Percentiles rank a stretch among this genome's conserved stretches.
These are phyloP conservation scores for Claviceps monticola DNA, from an alignment of 2,329 filamentous ascomycete species.

Conservation along the genomic window DNA sequence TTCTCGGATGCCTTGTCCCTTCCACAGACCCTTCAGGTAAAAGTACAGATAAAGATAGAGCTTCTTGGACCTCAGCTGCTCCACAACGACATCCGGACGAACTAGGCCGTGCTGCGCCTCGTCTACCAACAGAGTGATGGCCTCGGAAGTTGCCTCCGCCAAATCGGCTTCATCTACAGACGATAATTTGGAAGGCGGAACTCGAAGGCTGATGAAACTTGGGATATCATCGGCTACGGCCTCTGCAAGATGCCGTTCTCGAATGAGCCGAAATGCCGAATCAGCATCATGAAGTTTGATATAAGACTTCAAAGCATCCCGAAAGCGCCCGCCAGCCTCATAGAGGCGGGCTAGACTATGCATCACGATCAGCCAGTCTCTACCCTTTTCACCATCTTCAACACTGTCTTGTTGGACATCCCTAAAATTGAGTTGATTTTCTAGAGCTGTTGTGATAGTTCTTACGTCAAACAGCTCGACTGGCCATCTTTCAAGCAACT, in stretches of 20 bases:
- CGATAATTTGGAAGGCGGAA: slow-evolving; percentile 55
- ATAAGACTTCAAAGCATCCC: slow-evolving; percentile 78
- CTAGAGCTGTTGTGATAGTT: slow-evolving; percentile 62
- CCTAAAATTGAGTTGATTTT: slow-evolving; percentile 66
- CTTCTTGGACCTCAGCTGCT: slow-evolving; percentile 56
- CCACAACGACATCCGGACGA: slow-evolving; percentile 60
- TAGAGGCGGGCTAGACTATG: slow-evolving; percentile 75
- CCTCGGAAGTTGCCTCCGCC: slow-evolving; percentile 67
- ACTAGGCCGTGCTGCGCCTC: slow-evolving; percentile 86
- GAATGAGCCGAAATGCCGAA: slow-evolving; percentile 72
- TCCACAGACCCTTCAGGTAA: slow-evolving; percentile 80
- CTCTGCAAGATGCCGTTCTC: slow-evolving; percentile 79
- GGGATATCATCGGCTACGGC: slow-evolving; percentile 82
- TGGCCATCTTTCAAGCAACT: slow-evolving; percentile 72
- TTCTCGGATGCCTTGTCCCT: slow-evolving; percentile 50
- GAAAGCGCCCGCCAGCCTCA: slow-evolving; percentile 64
- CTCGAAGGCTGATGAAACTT: slow-evolving; percentile 74
- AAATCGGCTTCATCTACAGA: slow-evolving; percentile 56
- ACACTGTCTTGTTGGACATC: slow-evolving; percentile 64
- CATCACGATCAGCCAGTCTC: slow-evolving; percentile 84
- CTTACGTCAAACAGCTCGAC: slow-evolving; percentile 70
- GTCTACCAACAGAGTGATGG: slow-evolving; percentile 73
- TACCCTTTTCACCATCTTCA: slow-evolving; percentile 55
- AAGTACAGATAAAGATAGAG: slow-evolving; percentile 74
- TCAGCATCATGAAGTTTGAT: slow-evolving; percentile 88